Base-by-base conservation (phyloP, 2,329 filamentous ascomycete genomes). In the Orbilia javanica region DNA sequence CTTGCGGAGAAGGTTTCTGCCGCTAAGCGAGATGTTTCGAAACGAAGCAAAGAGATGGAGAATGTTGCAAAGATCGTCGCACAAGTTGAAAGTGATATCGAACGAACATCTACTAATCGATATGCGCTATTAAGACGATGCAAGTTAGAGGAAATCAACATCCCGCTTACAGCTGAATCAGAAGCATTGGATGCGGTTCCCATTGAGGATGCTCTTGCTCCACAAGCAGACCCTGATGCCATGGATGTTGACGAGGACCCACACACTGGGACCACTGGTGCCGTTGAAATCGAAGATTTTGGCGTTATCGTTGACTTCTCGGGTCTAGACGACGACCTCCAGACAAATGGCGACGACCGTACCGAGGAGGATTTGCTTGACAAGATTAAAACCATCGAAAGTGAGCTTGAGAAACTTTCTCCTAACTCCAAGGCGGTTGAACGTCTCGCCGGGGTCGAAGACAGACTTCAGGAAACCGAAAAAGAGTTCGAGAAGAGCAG, bases 381-480 rank as follows among this genome's bases (percentile, higher is more conserved):
- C 67, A 91, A 90, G 82, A 93, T 99, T 80, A 87, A 88, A 20
- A 88, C 88, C 29, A 87, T 99, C 8, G 90, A 90, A 52, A 86
- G 88, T 34, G 93, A 97, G 81, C 89, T 99, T 20, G 94, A 97
- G 83, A 97, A 97, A 85, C 91, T 98, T 84, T 94, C 96, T 79
- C 96, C 96, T 27, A 98, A 99, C 84, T 96, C 97, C 90, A 93
- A 95, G 81, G 96, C 95, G 7, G 93, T 94, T 84, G 94, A 98
- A 83, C 92, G 95, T 62, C 88, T 99, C 4, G 93, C 96, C 83
- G 91, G 90, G 22, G 94, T 97, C 7, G 92, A 97, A 84, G 88
- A 90, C 64, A 91, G 94, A 78, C 90, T 97, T 25, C 91, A 93
- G 80, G 88, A 91, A 75, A 95, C 93, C 0, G 94, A 97, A 82